Conservation (phyloP, 1,139 yeast genomes). For the Williopsis jadinii region DNA sequence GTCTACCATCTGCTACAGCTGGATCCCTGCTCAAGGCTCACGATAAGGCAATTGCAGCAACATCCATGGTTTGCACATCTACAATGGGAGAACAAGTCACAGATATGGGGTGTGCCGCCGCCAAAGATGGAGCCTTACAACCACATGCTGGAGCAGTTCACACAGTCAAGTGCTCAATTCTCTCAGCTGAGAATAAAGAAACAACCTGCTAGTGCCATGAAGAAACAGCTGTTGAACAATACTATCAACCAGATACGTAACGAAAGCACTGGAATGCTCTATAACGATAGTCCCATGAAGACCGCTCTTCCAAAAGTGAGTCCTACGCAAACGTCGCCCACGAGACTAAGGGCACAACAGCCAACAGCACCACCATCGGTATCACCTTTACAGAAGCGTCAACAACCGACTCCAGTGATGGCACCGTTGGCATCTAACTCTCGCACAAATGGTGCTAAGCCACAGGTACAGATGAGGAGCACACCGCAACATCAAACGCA, state of each 20-base stretch:
- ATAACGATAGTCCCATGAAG: no score
- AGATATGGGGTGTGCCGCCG: conserved; percentile 61
- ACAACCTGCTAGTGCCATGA: conserved; percentile 23
- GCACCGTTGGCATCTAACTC: neutral
- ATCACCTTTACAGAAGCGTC: neutral
- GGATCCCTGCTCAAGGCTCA: conserved; percentile 61
- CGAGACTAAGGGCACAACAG: neutral
- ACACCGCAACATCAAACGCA: no score
- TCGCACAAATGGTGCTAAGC: neutral
- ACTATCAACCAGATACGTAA: conserved; percentile 19
- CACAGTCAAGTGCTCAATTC: conserved; percentile 6
- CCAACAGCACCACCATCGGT: neutral
- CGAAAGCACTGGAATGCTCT: conserved; percentile 3
- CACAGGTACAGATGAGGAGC: neutral
- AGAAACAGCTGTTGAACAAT: conserved; percentile 29
- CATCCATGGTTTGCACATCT: conserved; percentile 69
- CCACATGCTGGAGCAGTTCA: conserved; percentile 25
- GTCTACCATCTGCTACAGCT: conserved; percentile 47
- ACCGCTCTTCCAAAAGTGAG: no score
- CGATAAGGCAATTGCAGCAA: conserved; percentile 55
- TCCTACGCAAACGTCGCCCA: no score
- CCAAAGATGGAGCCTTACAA: conserved; percentile 70
- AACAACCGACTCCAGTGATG: neutral
- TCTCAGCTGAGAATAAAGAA: conserved; percentile 15
- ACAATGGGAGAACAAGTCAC: conserved; percentile 56